Evolutionary conservation across 768 basidiomycete genomes (phyloP).

Genomic region (Naganishia antarctica): DNA sequence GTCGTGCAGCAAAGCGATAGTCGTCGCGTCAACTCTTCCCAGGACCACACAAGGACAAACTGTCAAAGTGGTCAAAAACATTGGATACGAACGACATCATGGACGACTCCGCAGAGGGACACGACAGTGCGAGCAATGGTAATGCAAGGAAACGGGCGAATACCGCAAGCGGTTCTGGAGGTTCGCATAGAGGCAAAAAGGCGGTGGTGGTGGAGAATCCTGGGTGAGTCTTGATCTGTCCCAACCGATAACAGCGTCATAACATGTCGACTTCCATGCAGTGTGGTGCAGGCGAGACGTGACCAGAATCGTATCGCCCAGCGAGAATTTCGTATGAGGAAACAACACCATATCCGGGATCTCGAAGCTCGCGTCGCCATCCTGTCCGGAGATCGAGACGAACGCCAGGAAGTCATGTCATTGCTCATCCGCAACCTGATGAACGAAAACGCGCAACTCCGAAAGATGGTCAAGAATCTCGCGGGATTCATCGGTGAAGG

Average conservation of each 20-base stretch:
- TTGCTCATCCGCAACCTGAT: conserved; percentile 78
- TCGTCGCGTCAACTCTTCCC: no score
- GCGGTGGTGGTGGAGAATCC: conserved; percentile 13
- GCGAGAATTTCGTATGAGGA: conserved; percentile 83
- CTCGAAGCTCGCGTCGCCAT: conserved; percentile 93
- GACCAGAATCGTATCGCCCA: conserved; percentile 62
- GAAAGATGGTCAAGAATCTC: conserved; percentile 69
- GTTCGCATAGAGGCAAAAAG: conserved; percentile 7
- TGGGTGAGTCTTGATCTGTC: neutral
- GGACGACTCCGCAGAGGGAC: neutral
- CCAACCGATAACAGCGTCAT: neutral
- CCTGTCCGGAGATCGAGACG: conserved; percentile 84
- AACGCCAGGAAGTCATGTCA: conserved; percentile 74
- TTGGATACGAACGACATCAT: neutral
- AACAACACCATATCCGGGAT: conserved; percentile 84
- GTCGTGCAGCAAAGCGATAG: no score
- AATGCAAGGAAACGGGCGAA: conserved; percentile 1
- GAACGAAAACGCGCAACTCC: conserved; percentile 79
- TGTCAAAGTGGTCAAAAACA: conserved; percentile 5
- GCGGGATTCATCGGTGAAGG: conserved; percentile 79
- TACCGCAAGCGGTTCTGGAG: neutral
- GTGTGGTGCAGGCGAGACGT: conserved; percentile 35
- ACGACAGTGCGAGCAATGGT: neutral
- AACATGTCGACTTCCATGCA: neutral
- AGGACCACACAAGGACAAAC: no score